Base-by-base conservation (phyloP, 2,329 filamentous ascomycete genomes). In the Hypoxylon sp. region DNA sequence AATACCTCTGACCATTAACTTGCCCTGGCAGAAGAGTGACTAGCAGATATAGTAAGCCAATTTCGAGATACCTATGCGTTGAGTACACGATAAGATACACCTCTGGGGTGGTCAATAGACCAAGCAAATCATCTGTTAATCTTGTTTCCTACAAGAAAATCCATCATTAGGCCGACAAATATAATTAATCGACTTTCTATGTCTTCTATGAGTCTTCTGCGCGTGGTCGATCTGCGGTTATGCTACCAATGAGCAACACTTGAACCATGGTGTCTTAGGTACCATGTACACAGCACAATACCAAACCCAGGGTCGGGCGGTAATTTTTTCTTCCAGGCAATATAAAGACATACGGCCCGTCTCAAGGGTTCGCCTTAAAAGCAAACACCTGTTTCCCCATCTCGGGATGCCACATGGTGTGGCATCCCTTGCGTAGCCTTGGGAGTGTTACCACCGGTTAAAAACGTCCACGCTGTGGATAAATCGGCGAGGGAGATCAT, bases 401-500 rank as follows among this genome's bases (percentile, higher is more conserved):
- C n/a, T n/a, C 46, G 41, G 43, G 44, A 51, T 48, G 36, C 55
- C 38, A 46, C 13, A 51, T 53, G 42, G 41, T 25, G 41, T 25
- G 45, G 42, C 15, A 34, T 46, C 17, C 42, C 34, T 47, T 19
- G 26, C 45, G 38, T 41, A 20, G 48, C 49, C 49, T 46, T 48
- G 27, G 32, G 25, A 42, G 35, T 48, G 38, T 47, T 29, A 46
- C 45, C 27, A 35, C 56, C 55, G 55, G 57, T 46, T 60, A 55
- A 54, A 61, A 48, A 30, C 35, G 26, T 34, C 23, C 42, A 49
- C 55, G 30, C 38, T 38, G 36, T 55, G 59, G 59, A 51, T 61
- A 61, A 59, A 57, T 59, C 50, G 41, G 41, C 52, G 48, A 57
- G 37, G 58, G 19, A 55, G 54, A 53, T 55, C 47, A 48, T 43